phyloP scores from a whole-genome alignment of 2,329 filamentous ascomycete genomes.

The Coniochaeta hoffmannii region DNA sequence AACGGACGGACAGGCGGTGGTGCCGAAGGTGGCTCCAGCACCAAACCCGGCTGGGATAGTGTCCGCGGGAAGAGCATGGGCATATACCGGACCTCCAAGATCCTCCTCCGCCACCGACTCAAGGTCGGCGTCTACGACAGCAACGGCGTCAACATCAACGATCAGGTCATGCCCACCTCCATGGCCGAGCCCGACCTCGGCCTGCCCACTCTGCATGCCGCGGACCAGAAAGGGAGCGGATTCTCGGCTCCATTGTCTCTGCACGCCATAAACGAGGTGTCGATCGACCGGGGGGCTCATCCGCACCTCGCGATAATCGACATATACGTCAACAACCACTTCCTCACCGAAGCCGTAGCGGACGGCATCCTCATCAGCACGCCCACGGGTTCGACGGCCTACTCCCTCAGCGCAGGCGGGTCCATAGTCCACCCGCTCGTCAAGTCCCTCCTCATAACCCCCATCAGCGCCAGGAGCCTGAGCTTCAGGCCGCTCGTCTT shows the following conservation, averaged over 20 bases:
- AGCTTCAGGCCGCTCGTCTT: slow-evolving; percentile 89
- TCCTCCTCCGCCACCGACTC: slow-evolving; percentile 79
- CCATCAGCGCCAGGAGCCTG: slow-evolving; percentile 86
- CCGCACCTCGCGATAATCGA: slow-evolving; percentile 90
- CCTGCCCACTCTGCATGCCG: slow-evolving; percentile 5
- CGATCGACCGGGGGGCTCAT: slow-evolving; percentile 83
- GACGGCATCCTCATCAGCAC: slow-evolving; percentile 94
- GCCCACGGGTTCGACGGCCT: slow-evolving; percentile 91
- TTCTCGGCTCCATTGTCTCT: slow-evolving; percentile 30
- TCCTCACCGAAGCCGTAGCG: slow-evolving; percentile 87
- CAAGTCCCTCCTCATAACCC: slow-evolving; percentile 79
- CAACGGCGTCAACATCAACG: slow-evolving; percentile 53
- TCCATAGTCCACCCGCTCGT: slow-evolving; percentile 93
- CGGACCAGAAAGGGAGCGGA: slow-evolving; percentile 3
- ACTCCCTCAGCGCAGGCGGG: slow-evolving; percentile 86
- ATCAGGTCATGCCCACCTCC: slow-evolving; percentile 39
- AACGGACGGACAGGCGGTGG: neutral
- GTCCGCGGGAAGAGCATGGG: slow-evolving; percentile 79
- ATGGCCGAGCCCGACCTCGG: slow-evolving; percentile 26
- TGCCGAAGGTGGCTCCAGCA: neutral
- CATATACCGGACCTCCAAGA: slow-evolving; percentile 62
- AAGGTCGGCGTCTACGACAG: slow-evolving; percentile 78
- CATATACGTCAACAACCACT: slow-evolving; percentile 81
- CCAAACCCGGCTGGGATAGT: slow-evolving; percentile 55
- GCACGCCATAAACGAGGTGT: slow-evolving; percentile 87